Conservation (phyloP, 495 filamentous ascomycete genomes). For the Aspergillus campestris region DNA sequence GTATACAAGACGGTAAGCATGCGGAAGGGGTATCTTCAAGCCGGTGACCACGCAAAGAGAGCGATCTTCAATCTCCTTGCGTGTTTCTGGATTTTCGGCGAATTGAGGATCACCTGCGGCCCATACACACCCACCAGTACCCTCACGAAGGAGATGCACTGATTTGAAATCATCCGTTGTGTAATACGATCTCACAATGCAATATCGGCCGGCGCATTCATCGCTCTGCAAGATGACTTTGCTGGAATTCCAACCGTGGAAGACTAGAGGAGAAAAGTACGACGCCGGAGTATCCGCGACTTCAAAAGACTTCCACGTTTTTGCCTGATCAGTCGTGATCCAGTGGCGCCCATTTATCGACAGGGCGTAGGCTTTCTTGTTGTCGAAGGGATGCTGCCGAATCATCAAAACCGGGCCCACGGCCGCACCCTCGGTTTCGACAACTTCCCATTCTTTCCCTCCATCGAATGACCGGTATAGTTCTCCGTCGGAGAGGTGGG, state of each 20-base stretch:
- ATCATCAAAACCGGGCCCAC: slow-evolving; percentile 49
- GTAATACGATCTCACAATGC: slow-evolving; percentile 52
- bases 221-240: slow-evolving; percentile 75
- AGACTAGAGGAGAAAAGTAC: slow-evolving; percentile 44
- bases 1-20: slow-evolving; percentile 65
- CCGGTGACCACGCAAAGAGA: slow-evolving; percentile 74
- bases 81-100: slow-evolving; percentile 46
- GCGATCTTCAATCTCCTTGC: slow-evolving; percentile 51
- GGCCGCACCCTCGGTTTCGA: slow-evolving; percentile 48
- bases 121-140: slow-evolving; percentile 71
- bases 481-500: slow-evolving; percentile 45
- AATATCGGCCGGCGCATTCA: slow-evolving; percentile 45
- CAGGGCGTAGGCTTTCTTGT: slow-evolving; percentile 68
- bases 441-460: slow-evolving; percentile 61
- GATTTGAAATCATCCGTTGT: slow-evolving; percentile 76
- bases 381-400: slow-evolving; percentile 66
- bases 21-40: slow-evolving; percentile 46
- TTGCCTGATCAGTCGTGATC: slow-evolving; percentile 69
- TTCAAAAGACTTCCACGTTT: slow-evolving; percentile 68
- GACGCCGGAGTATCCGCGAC: slow-evolving; percentile 42
- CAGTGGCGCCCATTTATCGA: slow-evolving; percentile 60
- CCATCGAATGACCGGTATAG: slow-evolving; percentile 70
- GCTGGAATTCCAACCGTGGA: slow-evolving; percentile 71
- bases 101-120: slow-evolving; percentile 69
- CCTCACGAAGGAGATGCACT: slow-evolving; percentile 49